Percentiles rank a stretch among this genome's conserved stretches.
Evolutionary conservation across 768 basidiomycete species (phyloP).

Genomic region (Boletus pseudopeckii): DNA sequence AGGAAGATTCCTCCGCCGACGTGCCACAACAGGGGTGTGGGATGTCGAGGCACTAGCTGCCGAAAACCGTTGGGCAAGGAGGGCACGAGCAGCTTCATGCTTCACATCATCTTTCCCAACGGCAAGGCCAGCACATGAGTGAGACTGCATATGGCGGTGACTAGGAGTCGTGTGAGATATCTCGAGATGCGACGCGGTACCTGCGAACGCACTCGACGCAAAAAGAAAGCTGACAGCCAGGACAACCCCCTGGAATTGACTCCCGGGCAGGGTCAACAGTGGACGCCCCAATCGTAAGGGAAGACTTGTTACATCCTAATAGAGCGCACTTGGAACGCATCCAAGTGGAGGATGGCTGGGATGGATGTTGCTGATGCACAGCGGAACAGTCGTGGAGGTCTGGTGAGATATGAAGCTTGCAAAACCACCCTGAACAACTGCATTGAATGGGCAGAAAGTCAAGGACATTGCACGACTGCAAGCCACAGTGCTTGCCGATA

Average conservation of each 20-base stretch:
- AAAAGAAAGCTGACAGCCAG: conserved; percentile 52
- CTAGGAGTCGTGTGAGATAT: conserved; percentile 34
- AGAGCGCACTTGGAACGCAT: conserved; percentile 48
- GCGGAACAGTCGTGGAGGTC: conserved; percentile 57
- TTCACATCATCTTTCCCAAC: conserved; percentile 24
- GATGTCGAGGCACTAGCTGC: conserved; percentile 11
- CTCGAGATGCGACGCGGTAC: background rate
- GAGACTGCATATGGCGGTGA: conserved; percentile 65
- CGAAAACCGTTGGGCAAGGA: conserved; percentile 54
- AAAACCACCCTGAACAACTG: conserved; percentile 56
- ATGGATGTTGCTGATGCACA: background rate
- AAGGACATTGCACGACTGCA: conserved; percentile 52
- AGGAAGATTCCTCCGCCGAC: conserved; percentile 34
- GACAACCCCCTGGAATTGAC: conserved; percentile 46
- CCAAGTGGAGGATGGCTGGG: conserved; percentile 10
- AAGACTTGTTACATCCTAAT: conserved; percentile 50
- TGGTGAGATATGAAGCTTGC: conserved; percentile 57
- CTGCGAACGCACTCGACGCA: conserved; percentile 54
- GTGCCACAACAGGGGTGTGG: conserved; percentile 26
- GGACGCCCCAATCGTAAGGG: conserved; percentile 42
- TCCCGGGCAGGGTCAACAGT: conserved; percentile 8
- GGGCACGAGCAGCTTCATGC: conserved; percentile 47
- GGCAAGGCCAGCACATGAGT: conserved; percentile 43
- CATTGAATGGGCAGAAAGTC: conserved; percentile 82
- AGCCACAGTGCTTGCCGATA: conserved; percentile 66